A percentile compares a stretch with the other conserved stretches of the same genome.
Conservation (phyloP, 2,329 filamentous ascomycete species). For the Aspergillus carbonarius region DNA sequence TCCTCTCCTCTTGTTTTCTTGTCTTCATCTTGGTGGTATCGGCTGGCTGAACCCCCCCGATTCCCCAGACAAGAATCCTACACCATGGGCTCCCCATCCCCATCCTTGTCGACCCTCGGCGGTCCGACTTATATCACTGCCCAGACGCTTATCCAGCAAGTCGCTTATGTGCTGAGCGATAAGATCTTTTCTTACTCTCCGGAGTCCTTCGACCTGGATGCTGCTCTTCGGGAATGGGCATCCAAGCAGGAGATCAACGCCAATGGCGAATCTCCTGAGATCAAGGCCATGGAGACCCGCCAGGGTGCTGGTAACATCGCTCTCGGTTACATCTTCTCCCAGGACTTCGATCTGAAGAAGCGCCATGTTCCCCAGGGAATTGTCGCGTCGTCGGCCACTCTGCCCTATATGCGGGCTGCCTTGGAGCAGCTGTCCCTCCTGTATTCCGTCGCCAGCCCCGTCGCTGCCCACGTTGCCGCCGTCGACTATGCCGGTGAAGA, state of each 20-base stretch:
- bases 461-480: constrained; percentile 88
- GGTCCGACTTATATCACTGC: constrained; percentile 92
- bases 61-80: constrained; percentile 29
- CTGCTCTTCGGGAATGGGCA: constrained; percentile 77
- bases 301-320: constrained; percentile 87
- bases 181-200: constrained; percentile 97
- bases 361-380: constrained; percentile 89
- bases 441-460: constrained; percentile 87
- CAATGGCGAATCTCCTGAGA: constrained; percentile 73
- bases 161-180: constrained; percentile 91
- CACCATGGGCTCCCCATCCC: constrained; percentile 35
- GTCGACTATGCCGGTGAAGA: constrained; percentile 73
- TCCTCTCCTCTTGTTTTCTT: constrained; percentile 23
- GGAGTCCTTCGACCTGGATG: constrained; percentile 86
- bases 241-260: constrained; percentile 70
- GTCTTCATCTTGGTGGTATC: constrained; percentile 25
- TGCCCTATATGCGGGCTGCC: constrained; percentile 76
- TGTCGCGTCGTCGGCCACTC: constrained; percentile 77
- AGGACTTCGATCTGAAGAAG: constrained; percentile 90
- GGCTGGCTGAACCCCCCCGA: constrained; percentile 17
- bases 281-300: constrained; percentile 81
- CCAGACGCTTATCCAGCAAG: constrained; percentile 91
- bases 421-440: constrained; percentile 90
- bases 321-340: constrained; percentile 95
- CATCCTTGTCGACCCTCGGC: constrained; percentile 61